phyloP scores from a whole-genome alignment of 306 rosid genomes.

The Cicer yamashitae region DNA sequence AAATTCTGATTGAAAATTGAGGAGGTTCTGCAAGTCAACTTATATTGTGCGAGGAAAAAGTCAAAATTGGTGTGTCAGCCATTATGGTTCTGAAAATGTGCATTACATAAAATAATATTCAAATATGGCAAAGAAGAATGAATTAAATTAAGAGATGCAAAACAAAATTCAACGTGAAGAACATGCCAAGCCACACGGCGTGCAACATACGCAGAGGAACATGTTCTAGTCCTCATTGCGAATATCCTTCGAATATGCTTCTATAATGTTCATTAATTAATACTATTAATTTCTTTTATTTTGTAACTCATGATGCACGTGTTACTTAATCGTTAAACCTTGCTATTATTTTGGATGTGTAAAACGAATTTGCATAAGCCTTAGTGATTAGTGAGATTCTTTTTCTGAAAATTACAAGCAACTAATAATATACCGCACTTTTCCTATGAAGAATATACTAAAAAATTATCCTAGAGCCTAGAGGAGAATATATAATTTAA shows the following conservation, averaged over 20 bases:
- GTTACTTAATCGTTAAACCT: constrained; percentile 6
- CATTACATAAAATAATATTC: constrained; percentile 3
- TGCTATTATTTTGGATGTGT: background rate
- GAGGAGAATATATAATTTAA: background rate
- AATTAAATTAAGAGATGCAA: background rate
- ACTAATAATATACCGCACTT: background rate
- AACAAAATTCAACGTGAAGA: constrained; percentile 12
- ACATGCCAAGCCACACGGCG: constrained; percentile 32
- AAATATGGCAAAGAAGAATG: background rate
- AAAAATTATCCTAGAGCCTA: background rate
- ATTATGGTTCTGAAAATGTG: background rate
- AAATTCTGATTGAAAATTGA: constrained; percentile 8
- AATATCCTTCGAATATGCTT: constrained; percentile 41
- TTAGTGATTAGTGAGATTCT: background rate
- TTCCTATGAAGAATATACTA: constrained; percentile 7
- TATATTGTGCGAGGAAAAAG: background rate
- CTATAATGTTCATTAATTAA: background rate
- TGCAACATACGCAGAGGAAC: constrained; percentile 30
- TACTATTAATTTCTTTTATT: background rate
- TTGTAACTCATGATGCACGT: constrained; percentile 29
- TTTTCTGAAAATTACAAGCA: constrained; percentile 9
- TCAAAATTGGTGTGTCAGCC: constrained; percentile 40
- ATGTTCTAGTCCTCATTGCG: constrained; percentile 2
- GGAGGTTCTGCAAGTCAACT: constrained; percentile 24
- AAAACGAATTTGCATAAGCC: constrained; percentile 25